phyloP scores from a whole-genome alignment of 257 asterid species.

The Vinca minor region DNA sequence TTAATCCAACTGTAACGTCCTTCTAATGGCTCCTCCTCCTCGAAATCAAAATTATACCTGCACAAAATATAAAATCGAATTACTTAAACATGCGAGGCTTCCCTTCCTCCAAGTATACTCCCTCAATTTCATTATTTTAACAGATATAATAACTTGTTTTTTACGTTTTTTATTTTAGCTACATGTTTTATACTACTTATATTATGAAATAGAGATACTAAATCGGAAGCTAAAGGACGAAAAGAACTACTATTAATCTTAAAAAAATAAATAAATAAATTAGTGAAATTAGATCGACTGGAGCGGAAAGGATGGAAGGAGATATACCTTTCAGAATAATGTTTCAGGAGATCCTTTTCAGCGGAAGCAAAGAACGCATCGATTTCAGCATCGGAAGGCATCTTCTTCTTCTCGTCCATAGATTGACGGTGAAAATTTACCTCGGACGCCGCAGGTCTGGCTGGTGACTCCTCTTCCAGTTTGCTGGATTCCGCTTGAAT shows the following conservation, averaged over 20 bases:
- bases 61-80: background rate
- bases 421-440: conserved; percentile 18
- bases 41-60: conserved; percentile 31
- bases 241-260: no score
- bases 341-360: conserved; percentile 37
- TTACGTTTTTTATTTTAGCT: no score
- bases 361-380: conserved; percentile 54
- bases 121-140: no score
- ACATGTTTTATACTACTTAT: no score
- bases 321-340: conserved; percentile 43
- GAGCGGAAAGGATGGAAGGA: conserved; percentile 19
- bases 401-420: conserved; percentile 21
- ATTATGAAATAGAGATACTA: no score
- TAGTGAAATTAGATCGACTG: conserved; percentile 4
- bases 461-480: conserved; percentile 35
- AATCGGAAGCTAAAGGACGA: no score
- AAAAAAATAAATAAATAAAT: no score
- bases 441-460: conserved; percentile 17
- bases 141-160: no score
- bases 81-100: no score
- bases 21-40: conserved; percentile 26
- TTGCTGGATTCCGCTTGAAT: conserved; percentile 28
- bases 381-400: conserved; percentile 45
- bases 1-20: conserved; percentile 28
- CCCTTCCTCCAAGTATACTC: no score